Evolutionary conservation across 2,329 filamentous ascomycete species (phyloP), one percentile per base, ranked within the genome.

Genomic region (Ophiocordyceps camponoti-floridani): DNA sequence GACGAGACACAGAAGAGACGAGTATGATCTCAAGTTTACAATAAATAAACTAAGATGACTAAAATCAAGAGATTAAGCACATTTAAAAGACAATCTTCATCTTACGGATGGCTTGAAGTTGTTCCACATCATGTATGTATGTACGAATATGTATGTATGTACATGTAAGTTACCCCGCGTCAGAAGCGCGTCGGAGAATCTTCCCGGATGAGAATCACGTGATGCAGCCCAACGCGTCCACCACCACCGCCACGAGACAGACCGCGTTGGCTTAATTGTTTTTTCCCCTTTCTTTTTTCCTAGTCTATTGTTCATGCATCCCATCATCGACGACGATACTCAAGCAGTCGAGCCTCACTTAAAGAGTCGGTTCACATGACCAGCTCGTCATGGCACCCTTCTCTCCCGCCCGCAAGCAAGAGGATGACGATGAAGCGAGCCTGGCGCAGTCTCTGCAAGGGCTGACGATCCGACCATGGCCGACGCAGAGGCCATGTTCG

Each of bases 391-490:
- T 41, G 38, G 11, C 38, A 8, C 26, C 18, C 4, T 11, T 13
- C 11, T 26, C 18, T 26, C 38, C 18, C 5, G 18, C 38, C 11
- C 19, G 18, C 18, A 41, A 26, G 7, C 18, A 41, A 23, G 38
- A 41, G 4, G 38, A 41, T 26, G 38, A 41, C 19, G 38, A 41
- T 19, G 38, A 26, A 18, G 38, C 11, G 18, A 19, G 38, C 38
- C 38, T 41, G 19, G 26, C 19, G 11, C 38, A 41, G 38, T 41
- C 38, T n/a, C 38, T 71, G 44, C 59, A 62, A 47, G 64, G 66
- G 45, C 65, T 72, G 16, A 65, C 66, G 23, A 23, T 16, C 55
- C 71, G 42, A 59, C 62, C 23, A 23, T 23, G 3, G 23, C 58
- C 53, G 2, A 58, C 61, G 14, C 49, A 56, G 10, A n/a, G 35